Conservation (phyloP, 129 eudicot genomes). For the Cynara cardunculus region DNA sequence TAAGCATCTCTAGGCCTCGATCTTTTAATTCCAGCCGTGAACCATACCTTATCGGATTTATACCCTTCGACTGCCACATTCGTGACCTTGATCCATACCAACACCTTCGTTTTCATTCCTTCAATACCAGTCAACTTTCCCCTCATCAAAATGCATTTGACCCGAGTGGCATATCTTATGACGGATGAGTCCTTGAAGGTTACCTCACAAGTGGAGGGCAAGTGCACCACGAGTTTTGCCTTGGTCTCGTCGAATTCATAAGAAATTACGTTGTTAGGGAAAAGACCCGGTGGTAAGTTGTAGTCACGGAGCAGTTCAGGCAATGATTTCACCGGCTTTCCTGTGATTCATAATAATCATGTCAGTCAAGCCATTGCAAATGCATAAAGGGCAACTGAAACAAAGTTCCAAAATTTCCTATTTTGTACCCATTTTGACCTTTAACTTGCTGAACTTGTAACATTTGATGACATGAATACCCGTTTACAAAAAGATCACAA, state of each 20-base stretch:
- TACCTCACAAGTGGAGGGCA: conserved; percentile 55
- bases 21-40: conserved; percentile 56
- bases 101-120: conserved; percentile 62
- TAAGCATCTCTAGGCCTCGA: conserved; percentile 51
- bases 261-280: conserved; percentile 53
- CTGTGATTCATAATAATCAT: conserved; percentile 17
- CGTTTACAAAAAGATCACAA: not conserved
- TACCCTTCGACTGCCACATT: conserved; percentile 55
- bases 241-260: conserved; percentile 56
- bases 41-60: conserved; percentile 59
- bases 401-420: not conserved
- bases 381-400: not conserved
- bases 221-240: conserved; percentile 42
- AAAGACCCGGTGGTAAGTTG: conserved; percentile 53
- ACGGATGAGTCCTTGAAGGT: conserved; percentile 54
- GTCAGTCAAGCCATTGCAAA: not conserved
- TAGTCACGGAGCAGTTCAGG: conserved; percentile 54
- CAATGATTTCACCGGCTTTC: conserved; percentile 45
- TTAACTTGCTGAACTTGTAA: not conserved
- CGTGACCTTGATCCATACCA: conserved; percentile 60
- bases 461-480: not conserved
- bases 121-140: conserved; percentile 51
- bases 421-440: not conserved
- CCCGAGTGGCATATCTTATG: conserved; percentile 49
- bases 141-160: conserved; percentile 43